Conservation (phyloP, 129 eudicot genomes). For the Kitagawia praeruptora region DNA sequence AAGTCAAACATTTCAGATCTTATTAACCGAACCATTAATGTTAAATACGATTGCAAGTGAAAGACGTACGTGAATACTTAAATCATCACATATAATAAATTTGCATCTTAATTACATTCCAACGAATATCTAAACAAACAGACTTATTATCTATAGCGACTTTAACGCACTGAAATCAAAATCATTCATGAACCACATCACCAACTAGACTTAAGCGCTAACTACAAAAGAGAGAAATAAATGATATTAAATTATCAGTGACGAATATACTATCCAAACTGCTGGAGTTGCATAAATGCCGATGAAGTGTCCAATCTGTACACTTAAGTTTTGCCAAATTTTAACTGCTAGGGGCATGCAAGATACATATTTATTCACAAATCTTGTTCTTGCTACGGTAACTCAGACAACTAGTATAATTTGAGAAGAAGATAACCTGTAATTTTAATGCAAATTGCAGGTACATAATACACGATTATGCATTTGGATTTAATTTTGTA, state of each 20-base stretch:
- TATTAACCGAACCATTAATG: not conserved
- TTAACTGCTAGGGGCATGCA: too few relatives aligned
- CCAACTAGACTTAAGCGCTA: not conserved
- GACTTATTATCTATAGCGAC: not conserved
- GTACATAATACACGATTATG: not conserved
- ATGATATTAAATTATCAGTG: not conserved
- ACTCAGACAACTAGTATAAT: not conserved
- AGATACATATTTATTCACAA: too few relatives aligned
- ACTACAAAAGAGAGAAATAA: not conserved
- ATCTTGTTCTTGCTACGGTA: not conserved
- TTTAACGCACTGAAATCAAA: not conserved
- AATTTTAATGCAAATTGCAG: not conserved
- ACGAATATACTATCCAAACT: not conserved
- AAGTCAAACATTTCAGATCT: not conserved
- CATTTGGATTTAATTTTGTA: too few relatives aligned
- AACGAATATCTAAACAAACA: not conserved
- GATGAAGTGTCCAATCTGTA: not conserved
- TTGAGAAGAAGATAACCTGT: not conserved
- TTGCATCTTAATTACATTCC: not conserved
- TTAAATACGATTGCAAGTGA: not conserved
- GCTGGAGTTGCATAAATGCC: not conserved
- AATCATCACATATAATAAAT: not conserved
- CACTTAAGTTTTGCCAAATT: not conserved
- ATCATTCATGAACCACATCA: not conserved
- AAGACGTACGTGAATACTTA: not conserved